Evolutionary conservation across 1,284 basidiomycete genomes (phyloP).

Genomic region (Flammula alnicola): DNA sequence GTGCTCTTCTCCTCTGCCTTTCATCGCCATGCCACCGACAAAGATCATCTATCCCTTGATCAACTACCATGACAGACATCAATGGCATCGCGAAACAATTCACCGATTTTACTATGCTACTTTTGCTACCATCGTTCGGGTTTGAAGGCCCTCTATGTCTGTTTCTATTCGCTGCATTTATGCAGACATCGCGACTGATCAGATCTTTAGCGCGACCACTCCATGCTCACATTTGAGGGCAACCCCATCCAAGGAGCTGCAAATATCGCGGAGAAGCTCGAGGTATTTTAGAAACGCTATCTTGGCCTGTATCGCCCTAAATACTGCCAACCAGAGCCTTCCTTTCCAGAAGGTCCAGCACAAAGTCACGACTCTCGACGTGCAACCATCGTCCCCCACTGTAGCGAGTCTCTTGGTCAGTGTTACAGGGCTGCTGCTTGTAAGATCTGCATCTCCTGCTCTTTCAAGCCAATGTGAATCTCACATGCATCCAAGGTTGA

Average conservation of each 20-base stretch:
- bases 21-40: slow-evolving; percentile 23
- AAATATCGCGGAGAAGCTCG: slow-evolving; percentile 82
- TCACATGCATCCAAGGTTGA: slow-evolving; percentile 63
- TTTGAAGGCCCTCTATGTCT: slow-evolving; percentile 75
- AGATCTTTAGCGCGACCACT: slow-evolving; percentile 70
- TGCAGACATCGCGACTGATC: slow-evolving; percentile 31
- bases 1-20: slow-evolving; percentile 17
- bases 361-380: slow-evolving; percentile 85
- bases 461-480: slow-evolving; percentile 8
- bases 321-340: slow-evolving; percentile 55
- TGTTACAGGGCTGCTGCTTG: slow-evolving; percentile 86
- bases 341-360: slow-evolving; percentile 87
- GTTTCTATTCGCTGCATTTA: slow-evolving; percentile 34
- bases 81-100: slow-evolving; percentile 69
- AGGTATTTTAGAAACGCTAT: slow-evolving; percentile 52
- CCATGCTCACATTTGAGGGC: slow-evolving; percentile 93
- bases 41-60: slow-evolving; percentile 22
- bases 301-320: slow-evolving; percentile 15
- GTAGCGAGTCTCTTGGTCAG: slow-evolving; percentile 80
- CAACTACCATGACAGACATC: slow-evolving; percentile 70
- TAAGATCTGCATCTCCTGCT: slow-evolving; percentile 37
- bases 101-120: slow-evolving; percentile 72
- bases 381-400: slow-evolving; percentile 79
- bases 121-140: slow-evolving; percentile 66
- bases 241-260: slow-evolving; percentile 60